phyloP scores from a whole-genome alignment of 228 moss, liverwort and hornwort genomes.

The Sphagnum magellanicum region DNA sequence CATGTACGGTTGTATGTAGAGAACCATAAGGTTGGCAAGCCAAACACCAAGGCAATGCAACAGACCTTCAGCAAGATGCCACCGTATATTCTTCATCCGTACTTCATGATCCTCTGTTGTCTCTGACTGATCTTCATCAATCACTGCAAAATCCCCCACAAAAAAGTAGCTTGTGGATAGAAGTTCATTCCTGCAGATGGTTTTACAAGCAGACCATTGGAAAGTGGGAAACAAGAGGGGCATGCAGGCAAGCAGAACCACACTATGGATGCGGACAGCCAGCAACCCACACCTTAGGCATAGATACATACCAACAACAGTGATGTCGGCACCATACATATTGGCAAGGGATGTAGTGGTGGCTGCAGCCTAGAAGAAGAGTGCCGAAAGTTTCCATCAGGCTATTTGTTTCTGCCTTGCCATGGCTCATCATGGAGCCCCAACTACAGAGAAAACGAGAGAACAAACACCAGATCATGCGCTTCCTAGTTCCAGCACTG shows the following conservation, averaged over 20 bases:
- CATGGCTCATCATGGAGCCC: background rate
- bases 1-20: too few species aligned
- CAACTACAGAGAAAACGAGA: background rate
- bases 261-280: too few species aligned
- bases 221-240: too few species aligned
- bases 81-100: slow-evolving; percentile 74
- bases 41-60: too few species aligned
- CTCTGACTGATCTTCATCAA: slow-evolving; percentile 56
- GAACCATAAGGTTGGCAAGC: too few species aligned
- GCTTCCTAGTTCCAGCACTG: background rate
- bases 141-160: slow-evolving; percentile 25
- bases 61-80: slow-evolving; percentile 84
- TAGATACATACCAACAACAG: slow-evolving; percentile 59
- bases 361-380: slow-evolving; percentile 72
- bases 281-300: background rate
- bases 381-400: slow-evolving; percentile 51
- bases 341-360: slow-evolving; percentile 76
- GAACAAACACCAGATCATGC: background rate
- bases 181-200: too few species aligned
- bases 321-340: slow-evolving; percentile 86
- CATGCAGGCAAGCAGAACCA: too few species aligned
- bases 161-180: too few species aligned
- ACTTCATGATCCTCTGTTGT: slow-evolving; percentile 60
- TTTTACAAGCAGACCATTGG: too few species aligned
- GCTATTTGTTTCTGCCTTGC: slow-evolving; percentile 3